Evolutionary conservation across 1,284 basidiomycete genomes (phyloP), one percentile per base, ranked within the genome.

Genomic region (Amylostereum chailletii): DNA sequence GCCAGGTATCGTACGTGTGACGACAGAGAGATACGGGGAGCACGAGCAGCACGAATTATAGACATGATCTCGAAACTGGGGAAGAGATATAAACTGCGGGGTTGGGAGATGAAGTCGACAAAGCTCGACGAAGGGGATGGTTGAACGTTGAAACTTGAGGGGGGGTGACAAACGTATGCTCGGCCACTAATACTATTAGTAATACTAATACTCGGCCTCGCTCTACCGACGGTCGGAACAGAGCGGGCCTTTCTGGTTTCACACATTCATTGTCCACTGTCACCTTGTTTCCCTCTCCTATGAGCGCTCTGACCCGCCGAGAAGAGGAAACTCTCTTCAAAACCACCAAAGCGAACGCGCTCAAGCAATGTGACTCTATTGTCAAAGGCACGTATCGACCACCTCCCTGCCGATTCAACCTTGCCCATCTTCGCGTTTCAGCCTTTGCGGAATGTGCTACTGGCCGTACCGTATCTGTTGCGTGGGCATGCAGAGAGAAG

Each of bases 261-360:
- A 19, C 19, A 19, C 19, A 19, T 19, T 19, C 19, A 19, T 19
- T 19, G 26, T 41, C 48, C 46, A 47, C 42, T 48, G 42, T 42
- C 42, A 33, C 47, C 46, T 27, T 40, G 11, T 27, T 40, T 19
- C 29, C 29, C 39, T 11, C 39, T 30, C 47, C 49, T 34, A 92
- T 92, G 90, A 83, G 92, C 65, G 77, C 90, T 29, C 77, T 95
- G 33, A 94, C 91, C 30, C 78, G 91, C 55, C 77, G 92, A 51
- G 92, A 95, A 68, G 91, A 94, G 63, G 86, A 92, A 43, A 86
- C 84, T 8, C 74, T 94, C 40, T 65, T 86, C 45, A 93, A 92
- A 62, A 71, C 81, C 36, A 86, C 87, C n/a, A 93, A 92, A 62
- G 77, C 79, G 5, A 73, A 79, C 46, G 91, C 91, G 9, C 65